A percentile compares a stretch with the other conserved stretches of the same genome.
phyloP scores from a whole-genome alignment of 2,329 filamentous ascomycete species.

The Alternaria viburni region DNA sequence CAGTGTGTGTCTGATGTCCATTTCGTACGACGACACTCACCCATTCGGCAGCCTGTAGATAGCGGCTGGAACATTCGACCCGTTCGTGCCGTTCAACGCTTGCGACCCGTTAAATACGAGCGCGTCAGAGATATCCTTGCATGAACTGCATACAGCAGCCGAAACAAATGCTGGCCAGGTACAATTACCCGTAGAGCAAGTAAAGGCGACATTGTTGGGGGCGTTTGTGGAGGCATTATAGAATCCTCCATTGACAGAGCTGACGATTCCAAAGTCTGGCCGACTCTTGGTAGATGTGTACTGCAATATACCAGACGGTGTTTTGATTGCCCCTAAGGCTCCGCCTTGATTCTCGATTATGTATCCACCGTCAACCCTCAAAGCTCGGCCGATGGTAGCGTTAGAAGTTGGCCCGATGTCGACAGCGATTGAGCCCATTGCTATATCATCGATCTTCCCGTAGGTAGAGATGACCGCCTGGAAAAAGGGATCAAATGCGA shows the following conservation, averaged over 20 bases:
- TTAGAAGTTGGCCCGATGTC: not conserved
- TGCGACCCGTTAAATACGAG: not conserved
- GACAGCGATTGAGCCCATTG: not conserved
- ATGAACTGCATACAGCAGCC: constrained; percentile 13
- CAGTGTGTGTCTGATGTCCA: rapidly evolving
- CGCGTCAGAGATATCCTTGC: constrained; percentile 6
- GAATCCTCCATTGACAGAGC: constrained; percentile 16
- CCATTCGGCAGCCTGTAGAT: too few species aligned
- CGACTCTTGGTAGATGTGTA: not conserved
- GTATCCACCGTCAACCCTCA: not conserved
- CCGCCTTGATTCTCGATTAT: not conserved
- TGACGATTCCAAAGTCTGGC: constrained; percentile 15
- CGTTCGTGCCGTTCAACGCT: too few species aligned
- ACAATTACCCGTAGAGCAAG: constrained; percentile 16
- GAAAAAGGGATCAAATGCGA: not conserved
- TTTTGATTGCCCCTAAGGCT: not conserved
- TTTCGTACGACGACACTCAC: not conserved
- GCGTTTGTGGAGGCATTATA: not conserved
- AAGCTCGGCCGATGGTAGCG: not conserved
- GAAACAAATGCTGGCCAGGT: constrained; percentile 12
- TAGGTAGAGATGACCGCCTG: not conserved
- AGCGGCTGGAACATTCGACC: too few species aligned
- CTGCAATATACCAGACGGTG: not conserved
- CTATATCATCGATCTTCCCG: not conserved
- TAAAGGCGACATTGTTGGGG: not conserved